phyloP scores from a whole-genome alignment of 2,329 filamentous ascomycete species.

The Capronia epimyces region DNA sequence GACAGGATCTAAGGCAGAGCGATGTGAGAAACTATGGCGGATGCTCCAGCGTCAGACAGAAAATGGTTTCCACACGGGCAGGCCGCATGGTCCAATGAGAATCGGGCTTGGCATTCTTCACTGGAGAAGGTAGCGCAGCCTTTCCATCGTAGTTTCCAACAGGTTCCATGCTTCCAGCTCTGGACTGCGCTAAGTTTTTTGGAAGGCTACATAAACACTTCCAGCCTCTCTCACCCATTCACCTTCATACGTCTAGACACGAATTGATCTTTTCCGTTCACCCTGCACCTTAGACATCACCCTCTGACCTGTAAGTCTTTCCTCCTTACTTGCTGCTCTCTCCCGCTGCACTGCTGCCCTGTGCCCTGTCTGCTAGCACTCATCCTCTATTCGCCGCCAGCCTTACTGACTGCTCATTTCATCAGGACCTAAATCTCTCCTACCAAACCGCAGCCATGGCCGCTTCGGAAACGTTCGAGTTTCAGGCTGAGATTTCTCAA shows the following conservation, averaged over 20 bases:
- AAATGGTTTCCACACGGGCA: background rate
- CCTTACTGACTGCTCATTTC: slow-evolving; percentile 7
- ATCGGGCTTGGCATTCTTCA: background rate
- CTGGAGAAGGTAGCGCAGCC: background rate
- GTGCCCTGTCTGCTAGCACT: background rate
- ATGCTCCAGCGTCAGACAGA: background rate
- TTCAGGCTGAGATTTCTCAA: slow-evolving; percentile 99
- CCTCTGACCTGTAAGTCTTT: background rate
- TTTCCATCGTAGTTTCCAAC: slow-evolving; percentile 2
- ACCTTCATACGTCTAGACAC: background rate
- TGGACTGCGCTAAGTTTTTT: background rate
- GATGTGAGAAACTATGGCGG: too few species aligned
- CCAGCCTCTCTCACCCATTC: background rate
- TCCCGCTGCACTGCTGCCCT: background rate
- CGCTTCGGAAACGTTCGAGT: slow-evolving; percentile 86
- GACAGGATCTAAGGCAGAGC: background rate
- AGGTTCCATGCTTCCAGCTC: slow-evolving; percentile 1
- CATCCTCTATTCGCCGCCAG: background rate
- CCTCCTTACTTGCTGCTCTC: background rate
- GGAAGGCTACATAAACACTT: slow-evolving; percentile 1
- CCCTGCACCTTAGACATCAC: background rate
- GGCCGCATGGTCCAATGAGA: background rate
- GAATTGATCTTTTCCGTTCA: background rate
- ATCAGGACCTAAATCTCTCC: slow-evolving; percentile 16
- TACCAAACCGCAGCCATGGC: slow-evolving; percentile 61